Conservation (phyloP, 2,329 filamentous ascomycete genomes). For the Chaetomium sp. region DNA sequence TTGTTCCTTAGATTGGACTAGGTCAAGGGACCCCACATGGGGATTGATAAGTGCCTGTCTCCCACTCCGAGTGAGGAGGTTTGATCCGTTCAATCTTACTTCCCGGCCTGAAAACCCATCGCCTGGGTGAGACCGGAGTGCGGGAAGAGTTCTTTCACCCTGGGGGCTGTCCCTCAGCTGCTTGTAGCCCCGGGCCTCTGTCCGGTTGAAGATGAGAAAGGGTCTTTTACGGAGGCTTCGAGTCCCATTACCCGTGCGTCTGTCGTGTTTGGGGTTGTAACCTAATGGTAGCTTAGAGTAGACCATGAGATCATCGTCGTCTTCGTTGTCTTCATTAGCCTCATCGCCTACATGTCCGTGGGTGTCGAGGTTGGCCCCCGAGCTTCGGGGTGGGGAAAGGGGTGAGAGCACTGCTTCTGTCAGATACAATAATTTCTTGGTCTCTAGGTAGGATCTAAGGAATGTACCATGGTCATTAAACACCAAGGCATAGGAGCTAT, state of each 20-base stretch:
- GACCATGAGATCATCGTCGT: conserved; percentile 4
- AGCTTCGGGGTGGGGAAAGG: not conserved
- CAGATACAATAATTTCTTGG: too few species aligned
- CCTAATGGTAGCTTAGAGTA: not conserved
- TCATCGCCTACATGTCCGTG: not conserved
- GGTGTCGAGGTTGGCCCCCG: not conserved
- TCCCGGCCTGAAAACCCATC: conserved; percentile 23
- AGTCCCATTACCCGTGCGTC: not conserved
- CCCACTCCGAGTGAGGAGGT: conserved; percentile 13
- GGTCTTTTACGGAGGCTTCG: conserved; percentile 13
- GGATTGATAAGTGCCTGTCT: conserved; percentile 1
- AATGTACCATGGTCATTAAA: not conserved
- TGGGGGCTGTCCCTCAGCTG: conserved; percentile 12
- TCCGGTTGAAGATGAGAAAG: conserved; percentile 20
- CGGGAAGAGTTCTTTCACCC: not conserved
- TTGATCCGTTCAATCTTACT: conserved; percentile 17
- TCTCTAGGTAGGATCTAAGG: not conserved
- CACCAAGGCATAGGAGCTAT: too few species aligned
- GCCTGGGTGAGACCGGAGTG: conserved; percentile 7
- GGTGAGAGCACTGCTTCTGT: not conserved
- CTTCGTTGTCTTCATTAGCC: not conserved
- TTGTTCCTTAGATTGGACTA: conserved; percentile 16
- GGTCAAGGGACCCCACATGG: conserved; percentile 18
- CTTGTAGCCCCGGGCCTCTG: conserved; percentile 20
- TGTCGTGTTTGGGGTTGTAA: not conserved